Base-by-base conservation (phyloP, 164 flowering plant species). In the Cinnamomum micranthum region DNA sequence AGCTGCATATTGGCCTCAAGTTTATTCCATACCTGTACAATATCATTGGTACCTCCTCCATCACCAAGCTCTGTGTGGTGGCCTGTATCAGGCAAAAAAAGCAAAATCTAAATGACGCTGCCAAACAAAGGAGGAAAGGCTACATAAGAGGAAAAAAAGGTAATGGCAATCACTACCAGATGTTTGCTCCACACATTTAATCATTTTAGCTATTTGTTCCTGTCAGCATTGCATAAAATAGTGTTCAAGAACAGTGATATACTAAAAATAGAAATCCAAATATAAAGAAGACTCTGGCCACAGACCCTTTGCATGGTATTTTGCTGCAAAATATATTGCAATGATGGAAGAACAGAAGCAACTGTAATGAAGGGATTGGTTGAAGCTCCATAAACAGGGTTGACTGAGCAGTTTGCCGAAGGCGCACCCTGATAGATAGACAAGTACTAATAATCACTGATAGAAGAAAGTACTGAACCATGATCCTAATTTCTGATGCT, bases 251-350 rank as follows among this genome's bases (percentile, higher is more conserved):
- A 24, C 25, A 19, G 65, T 20, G 9, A 65, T 27, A 69, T 52
- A 41, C 11, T 24, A 60, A 50, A 23, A 2, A 19, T 50, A 25
- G 76, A 69, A 75, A 69, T 35, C 73, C 12, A 20, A 17, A 52
- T 14, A 72, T 50, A 14, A 70, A 41, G 47, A 41, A 41, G 50
- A 24, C 33, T 17, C 33, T 17, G 50, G 71, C 14, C 11, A 27
- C 47, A 28, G 81, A 90, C 94, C 87, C 84, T 83, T 76, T 87
- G 90, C 84, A 85, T 80, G 47, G 81, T 65, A 65, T 87, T 90
- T 59, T 86, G 89, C 78, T 84, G 88, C 81, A 88, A 79, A 70
- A 88, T 81, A 73, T 70, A 80, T 50, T 92, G 98, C 85, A 94
- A 77, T 65, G 91, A 83, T 69, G 93, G 93, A 76, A 90, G 87